Conservation (phyloP, 805 yeast species). For the Barnettozyma californica region DNA sequence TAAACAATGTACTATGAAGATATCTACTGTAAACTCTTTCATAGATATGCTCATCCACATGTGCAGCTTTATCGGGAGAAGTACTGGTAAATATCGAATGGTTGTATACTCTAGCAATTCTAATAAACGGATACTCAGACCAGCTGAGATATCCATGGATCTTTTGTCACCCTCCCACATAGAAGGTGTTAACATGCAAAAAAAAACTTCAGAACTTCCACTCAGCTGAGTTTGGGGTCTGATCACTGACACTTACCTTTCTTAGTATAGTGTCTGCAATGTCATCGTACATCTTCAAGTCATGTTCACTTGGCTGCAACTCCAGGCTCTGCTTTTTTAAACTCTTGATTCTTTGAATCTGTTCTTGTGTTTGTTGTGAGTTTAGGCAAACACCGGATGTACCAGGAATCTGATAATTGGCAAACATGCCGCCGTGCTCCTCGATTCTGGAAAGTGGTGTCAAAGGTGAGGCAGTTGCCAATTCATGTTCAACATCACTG, state of each 20-base stretch:
- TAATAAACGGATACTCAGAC: not conserved
- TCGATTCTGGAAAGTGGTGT: conserved; percentile 20
- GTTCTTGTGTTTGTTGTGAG: not conserved
- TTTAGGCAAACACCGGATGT: not conserved
- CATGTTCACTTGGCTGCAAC: conserved; percentile 4
- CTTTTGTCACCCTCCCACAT: not conserved
- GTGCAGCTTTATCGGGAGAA: not conserved
- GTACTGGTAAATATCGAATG: not conserved
- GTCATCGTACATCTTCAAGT: conserved; percentile 19
- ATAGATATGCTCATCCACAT: no score
- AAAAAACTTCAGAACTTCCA: conserved; percentile 19
- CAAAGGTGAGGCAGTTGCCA: conserved; percentile 7
- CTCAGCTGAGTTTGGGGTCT: conserved; percentile 10
- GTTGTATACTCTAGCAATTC: conserved; percentile 1
- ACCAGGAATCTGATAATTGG: conserved; percentile 5
- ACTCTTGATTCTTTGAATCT: conserved; percentile 3
- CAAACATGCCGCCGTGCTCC: conserved; percentile 14
- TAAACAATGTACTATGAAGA: not conserved
- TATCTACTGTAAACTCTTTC: not conserved
- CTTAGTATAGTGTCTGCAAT: conserved; percentile 23
- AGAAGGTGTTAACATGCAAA: not conserved
- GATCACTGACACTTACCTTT: conserved; percentile 11
- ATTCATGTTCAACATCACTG: conserved; percentile 19
- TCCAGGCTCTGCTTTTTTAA: not conserved
- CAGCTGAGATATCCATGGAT: not conserved